phyloP scores from a whole-genome alignment of 176 grass and related monocot species.

The Melocanna baccifera region DNA sequence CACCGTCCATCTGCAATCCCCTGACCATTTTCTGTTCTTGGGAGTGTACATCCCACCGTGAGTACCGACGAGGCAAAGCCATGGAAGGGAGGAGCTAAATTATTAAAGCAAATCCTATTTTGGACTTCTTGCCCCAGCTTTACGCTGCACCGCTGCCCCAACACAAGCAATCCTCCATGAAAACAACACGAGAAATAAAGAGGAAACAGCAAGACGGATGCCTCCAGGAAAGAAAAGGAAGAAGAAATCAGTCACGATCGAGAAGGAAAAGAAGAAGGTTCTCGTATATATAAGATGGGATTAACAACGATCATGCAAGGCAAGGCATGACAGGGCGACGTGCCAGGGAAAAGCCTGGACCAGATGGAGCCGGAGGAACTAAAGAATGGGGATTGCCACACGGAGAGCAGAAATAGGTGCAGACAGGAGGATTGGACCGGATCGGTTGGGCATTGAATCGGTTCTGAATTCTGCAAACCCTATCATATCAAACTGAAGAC shows the following conservation, averaged over 20 bases:
- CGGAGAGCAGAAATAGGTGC: background rate
- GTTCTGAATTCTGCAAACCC: slow-evolving; percentile 16
- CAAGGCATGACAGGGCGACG: slow-evolving; percentile 12
- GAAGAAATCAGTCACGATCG: background rate
- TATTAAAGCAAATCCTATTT: background rate
- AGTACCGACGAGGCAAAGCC: background rate
- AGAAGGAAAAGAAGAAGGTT: background rate
- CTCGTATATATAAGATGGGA: background rate
- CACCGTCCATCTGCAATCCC: slow-evolving; percentile 18
- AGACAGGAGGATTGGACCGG: slow-evolving; percentile 17
- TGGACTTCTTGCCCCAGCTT: slow-evolving; percentile 1
- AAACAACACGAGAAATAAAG: background rate
- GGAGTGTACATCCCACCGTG: background rate
- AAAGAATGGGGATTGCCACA: background rate
- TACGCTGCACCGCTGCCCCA: background rate
- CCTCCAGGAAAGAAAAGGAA: background rate
- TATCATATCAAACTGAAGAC: background rate
- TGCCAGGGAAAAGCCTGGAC: slow-evolving; percentile 19
- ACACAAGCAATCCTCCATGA: background rate
- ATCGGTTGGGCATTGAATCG: background rate
- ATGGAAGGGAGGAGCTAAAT: background rate
- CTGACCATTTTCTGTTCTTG: background rate
- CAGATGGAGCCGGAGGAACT: slow-evolving; percentile 8
- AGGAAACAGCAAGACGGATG: background rate
- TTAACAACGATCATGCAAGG: background rate